Evolutionary conservation across 1,139 yeast genomes (phyloP).

Genomic region (Oligophagozyma castellii): DNA sequence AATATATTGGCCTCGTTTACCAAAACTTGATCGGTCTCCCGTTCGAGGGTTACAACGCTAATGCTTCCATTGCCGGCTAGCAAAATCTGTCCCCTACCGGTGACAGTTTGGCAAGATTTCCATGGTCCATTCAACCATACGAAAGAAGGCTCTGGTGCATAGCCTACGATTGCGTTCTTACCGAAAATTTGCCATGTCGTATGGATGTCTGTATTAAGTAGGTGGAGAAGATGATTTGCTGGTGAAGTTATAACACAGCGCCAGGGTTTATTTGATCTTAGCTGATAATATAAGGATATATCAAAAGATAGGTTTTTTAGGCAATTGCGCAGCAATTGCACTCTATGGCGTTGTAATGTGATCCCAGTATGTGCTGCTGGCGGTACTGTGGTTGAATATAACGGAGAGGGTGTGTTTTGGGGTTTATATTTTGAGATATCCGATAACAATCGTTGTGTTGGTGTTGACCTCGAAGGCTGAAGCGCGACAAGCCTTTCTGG

Average conservation of each 20-base stretch:
- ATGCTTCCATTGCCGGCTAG: constrained; percentile 22
- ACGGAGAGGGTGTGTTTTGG: too few species aligned
- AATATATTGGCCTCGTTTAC: constrained; percentile 19
- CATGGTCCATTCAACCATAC: too few species aligned
- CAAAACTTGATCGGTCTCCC: constrained; percentile 16
- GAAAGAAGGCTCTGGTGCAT: too few species aligned
- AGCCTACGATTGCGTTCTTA: constrained; percentile 13
- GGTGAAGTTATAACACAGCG: too few species aligned
- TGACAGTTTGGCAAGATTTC: constrained; percentile 14
- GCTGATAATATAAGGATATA: background rate
- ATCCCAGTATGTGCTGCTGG: background rate
- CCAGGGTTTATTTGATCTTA: background rate
- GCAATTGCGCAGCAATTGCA: constrained; percentile 12
- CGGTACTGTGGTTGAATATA: background rate
- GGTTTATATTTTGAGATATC: too few species aligned
- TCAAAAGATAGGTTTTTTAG: constrained; percentile 7
- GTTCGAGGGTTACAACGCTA: constrained; percentile 17
- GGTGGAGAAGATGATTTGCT: too few species aligned
- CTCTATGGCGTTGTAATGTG: constrained; percentile 9
- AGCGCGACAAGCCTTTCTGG: too few species aligned
- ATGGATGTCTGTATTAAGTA: too few species aligned
- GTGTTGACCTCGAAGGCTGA: too few species aligned
- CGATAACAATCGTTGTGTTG: too few species aligned
- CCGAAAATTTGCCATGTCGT: constrained; percentile 25
- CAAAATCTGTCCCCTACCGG: constrained; percentile 24